Conservation (phyloP, 148 eudicot genomes). For the Nyssa sinensis region DNA sequence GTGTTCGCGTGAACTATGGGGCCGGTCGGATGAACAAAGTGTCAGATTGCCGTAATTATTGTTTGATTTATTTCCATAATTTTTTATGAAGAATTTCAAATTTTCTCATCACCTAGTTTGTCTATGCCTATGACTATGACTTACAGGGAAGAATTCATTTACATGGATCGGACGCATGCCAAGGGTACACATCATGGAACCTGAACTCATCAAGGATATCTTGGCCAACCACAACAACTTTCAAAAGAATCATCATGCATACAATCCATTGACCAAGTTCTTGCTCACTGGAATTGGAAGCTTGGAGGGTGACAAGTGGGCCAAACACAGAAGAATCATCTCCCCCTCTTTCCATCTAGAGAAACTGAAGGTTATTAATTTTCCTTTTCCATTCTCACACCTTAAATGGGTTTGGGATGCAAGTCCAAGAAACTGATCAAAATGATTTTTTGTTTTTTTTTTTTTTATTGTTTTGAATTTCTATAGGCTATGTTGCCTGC, state of each 20-base stretch:
- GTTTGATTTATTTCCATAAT: too few species aligned
- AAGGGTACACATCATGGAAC: constrained; percentile 30
- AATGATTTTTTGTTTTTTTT: too few species aligned
- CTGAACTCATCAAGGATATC: constrained; percentile 42
- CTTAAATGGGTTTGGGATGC: too few species aligned
- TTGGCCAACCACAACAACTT: constrained; percentile 26
- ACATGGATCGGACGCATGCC: constrained; percentile 47
- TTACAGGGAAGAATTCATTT: constrained; percentile 37
- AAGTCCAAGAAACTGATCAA: too few species aligned
- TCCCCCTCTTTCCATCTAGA: constrained; percentile 53
- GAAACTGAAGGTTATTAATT: constrained; percentile 45
- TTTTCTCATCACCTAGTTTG: too few species aligned
- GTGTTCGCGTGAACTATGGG: too few species aligned
- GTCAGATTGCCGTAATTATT: too few species aligned
- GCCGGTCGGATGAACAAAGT: too few species aligned
- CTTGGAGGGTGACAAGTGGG: constrained; percentile 52
- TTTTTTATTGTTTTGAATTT: too few species aligned
- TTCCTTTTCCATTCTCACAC: too few species aligned
- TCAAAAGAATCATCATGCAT: constrained; percentile 20
- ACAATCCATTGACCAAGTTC: constrained; percentile 29
- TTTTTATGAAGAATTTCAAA: too few species aligned
- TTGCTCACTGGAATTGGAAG: constrained; percentile 38
- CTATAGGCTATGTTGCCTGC: constrained; percentile 45
- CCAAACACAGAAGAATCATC: constrained; percentile 41
- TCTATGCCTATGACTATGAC: too few species aligned